Evolutionary conservation across 352 stramenopile genomes (phyloP), one percentile per base, ranked within the genome.

Genomic region (Globisporangium alternatum): DNA sequence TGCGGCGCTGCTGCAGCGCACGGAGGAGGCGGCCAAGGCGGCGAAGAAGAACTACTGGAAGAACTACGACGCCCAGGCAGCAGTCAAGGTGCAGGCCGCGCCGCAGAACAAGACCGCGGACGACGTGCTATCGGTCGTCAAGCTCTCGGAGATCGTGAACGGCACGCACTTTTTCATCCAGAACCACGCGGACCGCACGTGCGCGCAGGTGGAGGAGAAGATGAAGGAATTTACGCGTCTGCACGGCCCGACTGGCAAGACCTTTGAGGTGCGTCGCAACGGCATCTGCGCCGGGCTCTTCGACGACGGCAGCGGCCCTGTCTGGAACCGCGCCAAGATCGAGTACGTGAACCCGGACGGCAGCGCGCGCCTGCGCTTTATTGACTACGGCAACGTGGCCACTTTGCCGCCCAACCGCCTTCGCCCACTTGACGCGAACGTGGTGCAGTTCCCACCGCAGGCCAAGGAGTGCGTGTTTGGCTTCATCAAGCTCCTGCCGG

Each of bases 331-430:
- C 61, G 96, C 87, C 15, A 96, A 96, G 60, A 78, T 99, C 44
- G 86, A 95, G 65, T 82, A 82, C 55, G 73, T 93, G 45, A 66
- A 89, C 61, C 57, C 74, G 2, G 78, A 93, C 44, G 81, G 78
- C 41, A 81, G 75, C 6, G 80, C 74, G 1, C 86, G 84, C 51
- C 86, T 99, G 56, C 83, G 95, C 15, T 98, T 98, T 73, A 83
- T 99, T 37, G 97, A 99, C 87, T 98, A 98, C 66, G 97, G 97
- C 64, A 98, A 98, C 71, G 77, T 91, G 19, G 85, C 83, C 10
- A 94, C 97, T 1, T 69, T 98, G 51, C 71, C 88, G 4, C 70
- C 86, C 25, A 93, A 79, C 64, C 81, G 90, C 45, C 81, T 98
- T 47, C 91, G 95, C 58, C 90, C 95, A 22, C 80, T 99, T 0